A percentile compares a stretch with the other conserved stretches of the same genome.
Conservation (phyloP, 371 early-diverging fungal species). For the Saksenaea oblongispora region DNA sequence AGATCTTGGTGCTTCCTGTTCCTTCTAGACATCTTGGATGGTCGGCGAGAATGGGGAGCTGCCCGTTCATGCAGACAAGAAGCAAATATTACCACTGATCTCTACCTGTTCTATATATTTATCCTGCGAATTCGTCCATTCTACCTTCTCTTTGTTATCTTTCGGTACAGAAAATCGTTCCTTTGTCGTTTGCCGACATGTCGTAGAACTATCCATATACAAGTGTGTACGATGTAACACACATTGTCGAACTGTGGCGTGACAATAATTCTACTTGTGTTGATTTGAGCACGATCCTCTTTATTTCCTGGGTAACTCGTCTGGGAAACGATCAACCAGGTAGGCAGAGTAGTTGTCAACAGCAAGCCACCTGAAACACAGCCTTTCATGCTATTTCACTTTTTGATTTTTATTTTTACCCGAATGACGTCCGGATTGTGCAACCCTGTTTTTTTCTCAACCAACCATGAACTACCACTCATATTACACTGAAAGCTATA, state of each 20-base stretch:
- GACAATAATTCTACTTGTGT: not conserved
- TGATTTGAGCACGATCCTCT: not conserved
- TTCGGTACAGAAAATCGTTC: not conserved
- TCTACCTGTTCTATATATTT: not conserved
- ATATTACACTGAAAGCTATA: not conserved
- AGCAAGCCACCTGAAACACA: too few species aligned
- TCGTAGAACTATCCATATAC: not conserved
- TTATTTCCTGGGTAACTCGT: not conserved
- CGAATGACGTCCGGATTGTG: too few species aligned
- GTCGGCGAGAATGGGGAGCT: not conserved
- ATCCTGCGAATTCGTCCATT: not conserved
- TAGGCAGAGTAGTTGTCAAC: too few species aligned
- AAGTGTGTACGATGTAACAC: not conserved
- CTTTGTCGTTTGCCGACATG: not conserved
- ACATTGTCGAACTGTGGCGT: slow-evolving; percentile 1
- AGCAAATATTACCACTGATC: not conserved
- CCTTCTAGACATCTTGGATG: not conserved
- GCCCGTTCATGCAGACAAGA: not conserved
- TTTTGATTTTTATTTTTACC: too few species aligned
- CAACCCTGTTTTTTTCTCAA: not conserved
- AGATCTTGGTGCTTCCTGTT: not conserved
- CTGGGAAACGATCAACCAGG: too few species aligned
- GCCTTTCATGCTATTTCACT: too few species aligned
- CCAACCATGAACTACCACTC: not conserved
- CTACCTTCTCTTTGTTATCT: not conserved